Evolutionary conservation across 768 basidiomycete genomes (phyloP), one percentile per base, ranked within the genome.

Genomic region (Exsudoporus frostii): DNA sequence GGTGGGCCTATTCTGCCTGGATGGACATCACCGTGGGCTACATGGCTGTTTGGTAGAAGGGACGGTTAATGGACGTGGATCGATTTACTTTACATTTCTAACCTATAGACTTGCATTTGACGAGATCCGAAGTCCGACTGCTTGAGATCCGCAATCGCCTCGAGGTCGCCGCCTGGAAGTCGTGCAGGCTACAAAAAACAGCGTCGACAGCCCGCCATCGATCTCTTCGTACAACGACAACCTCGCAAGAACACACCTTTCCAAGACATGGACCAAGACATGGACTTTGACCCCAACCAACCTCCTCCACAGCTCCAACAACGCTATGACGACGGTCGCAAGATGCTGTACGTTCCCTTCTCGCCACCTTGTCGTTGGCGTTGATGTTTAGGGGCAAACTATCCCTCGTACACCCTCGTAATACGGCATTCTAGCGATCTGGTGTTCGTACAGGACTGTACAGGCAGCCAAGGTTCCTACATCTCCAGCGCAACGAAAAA

Each of bases 401-500:
- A 34, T 67, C 47, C 15, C 22, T 44, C 38, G 30, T 22, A 34
- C 42, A 34, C 39, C 19, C 34, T 33, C 43, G 39, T 29, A 14
- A 34, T 44, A 2, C 52, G 30, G 42, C 33, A 20, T 42, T 39
- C 38, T 67, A 93, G 91, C 54, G 94, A 97, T 73, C 83, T 97
- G 54, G 93, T 94, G 42, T 97, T 97, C 74, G 83, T 97, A 19
- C 91, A 96, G 68, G 93, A 97, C 73, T 95, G 93, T 71, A 97
- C 93, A 7, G 93, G 93, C 14, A 90, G 88, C 63, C 91, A 93
- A 61, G 90, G 89, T 32, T 88, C 85, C 66, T 92, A 92, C 73
- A 93, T 92, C 59, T 80, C 88, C n/a, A 91, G 90, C 42, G 94
- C 93, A 19, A 95, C 94, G 10, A 92, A 89, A 78, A 98, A 98